Base-by-base conservation (phyloP, 257 asterid species). In the Przewalskia tangutica region DNA sequence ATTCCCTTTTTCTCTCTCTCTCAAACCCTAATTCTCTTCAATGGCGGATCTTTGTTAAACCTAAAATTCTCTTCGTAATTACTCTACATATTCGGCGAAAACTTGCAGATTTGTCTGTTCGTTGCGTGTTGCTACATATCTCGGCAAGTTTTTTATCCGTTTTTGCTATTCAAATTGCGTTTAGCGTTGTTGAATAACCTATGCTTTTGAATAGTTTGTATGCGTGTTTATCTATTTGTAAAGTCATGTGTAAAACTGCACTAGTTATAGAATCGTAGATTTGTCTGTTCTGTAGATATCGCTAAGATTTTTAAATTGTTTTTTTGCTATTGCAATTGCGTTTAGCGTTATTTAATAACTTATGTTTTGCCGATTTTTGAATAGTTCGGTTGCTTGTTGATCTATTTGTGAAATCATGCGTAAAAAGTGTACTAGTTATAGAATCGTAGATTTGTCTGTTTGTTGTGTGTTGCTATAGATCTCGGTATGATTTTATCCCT, bases 131-230 rank as follows among this genome's bases (percentile, higher is more conserved):
- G 14, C 50, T 65, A 17, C 0, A 65, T 34, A 34, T 7, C 14
- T 7, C 36, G 50, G 75, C 0, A 14, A 65, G 75, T 4, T 62
- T 27, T 27, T 32, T 27, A 32, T 63, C 0, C 17, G 5, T 32
- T 0, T 63, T 27, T 63, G 0, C 46, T 64, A 44, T 10, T 4
- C n/a, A 5, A 32, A 11, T 0, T 0, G 23, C 40, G 5, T 5
- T 62, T 23, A 60, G 67, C 67, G 10, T 23, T 23, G 32, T 60
- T 23, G 20, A 23, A 20, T 60, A 8, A 18, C 20, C 10, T 60
- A 4, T 60, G 17, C 3, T 4, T 23, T 60, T 60, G 40, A 60
- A 23, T 60, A 20, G 68, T 23, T 23, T 62, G 68, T 62, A 11
- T 51, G 56, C 32, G 1, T 27, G 32, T 27, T 27, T 27, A 27